Percentiles rank a stretch among this genome's conserved stretches.
phyloP scores from a whole-genome alignment of 495 filamentous ascomycete genomes.

The Aspergillus egyptiacus region DNA sequence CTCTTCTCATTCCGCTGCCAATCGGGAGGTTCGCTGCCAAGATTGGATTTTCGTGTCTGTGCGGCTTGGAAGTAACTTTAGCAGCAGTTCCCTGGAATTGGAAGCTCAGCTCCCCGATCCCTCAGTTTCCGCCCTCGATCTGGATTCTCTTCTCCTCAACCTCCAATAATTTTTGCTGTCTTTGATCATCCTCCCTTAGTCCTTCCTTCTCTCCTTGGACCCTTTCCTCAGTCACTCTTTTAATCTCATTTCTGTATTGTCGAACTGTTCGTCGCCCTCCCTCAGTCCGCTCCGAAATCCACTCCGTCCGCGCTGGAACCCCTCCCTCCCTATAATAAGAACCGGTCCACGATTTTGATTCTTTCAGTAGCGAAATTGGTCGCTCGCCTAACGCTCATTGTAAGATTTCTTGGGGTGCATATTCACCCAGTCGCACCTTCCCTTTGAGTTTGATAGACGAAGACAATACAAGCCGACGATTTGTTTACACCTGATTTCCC shows the following conservation, averaged over 20 bases:
- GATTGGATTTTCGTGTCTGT: too few species aligned
- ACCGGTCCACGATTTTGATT: neutral
- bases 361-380: neutral
- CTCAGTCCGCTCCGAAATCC: slow-evolving; percentile 1
- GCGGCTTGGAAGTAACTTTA: too few species aligned
- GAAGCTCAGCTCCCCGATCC: too few species aligned
- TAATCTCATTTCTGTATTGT: neutral
- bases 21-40: too few species aligned
- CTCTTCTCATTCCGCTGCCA: too few species aligned
- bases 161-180: slow-evolving; percentile 1
- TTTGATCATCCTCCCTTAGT: too few species aligned
- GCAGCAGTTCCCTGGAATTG: too few species aligned
- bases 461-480: neutral
- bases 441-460: slow-evolving; percentile 1
- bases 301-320: slow-evolving; percentile 4
- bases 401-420: neutral
- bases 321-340: slow-evolving; percentile 3
- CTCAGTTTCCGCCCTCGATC: too few species aligned
- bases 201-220: slow-evolving; percentile 4
- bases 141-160: neutral
- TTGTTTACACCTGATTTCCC: slow-evolving; percentile 1
- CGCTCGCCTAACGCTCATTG: neutral
- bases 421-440: neutral
- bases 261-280: neutral
- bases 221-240: slow-evolving; percentile 13